These are phyloP conservation scores for Aurifilum marmelostoma DNA, from an alignment of 2,329 filamentous ascomycete genomes.

Conservation along the genomic window DNA sequence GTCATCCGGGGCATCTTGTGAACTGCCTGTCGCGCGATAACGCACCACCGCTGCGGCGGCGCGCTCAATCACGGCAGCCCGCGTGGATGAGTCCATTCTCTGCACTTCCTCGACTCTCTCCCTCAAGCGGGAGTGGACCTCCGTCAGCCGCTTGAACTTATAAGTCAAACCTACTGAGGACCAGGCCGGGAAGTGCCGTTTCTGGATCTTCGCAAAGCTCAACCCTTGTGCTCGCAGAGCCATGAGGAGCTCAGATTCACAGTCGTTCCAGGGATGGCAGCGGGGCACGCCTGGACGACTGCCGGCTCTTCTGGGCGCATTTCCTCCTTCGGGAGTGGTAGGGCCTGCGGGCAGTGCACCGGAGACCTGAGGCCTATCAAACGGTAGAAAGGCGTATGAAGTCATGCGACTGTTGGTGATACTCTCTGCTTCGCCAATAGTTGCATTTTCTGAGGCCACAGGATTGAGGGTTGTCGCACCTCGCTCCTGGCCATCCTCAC, in stretches of 20 bases:
- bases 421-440: not conserved
- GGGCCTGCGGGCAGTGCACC: not conserved
- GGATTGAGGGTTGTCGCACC: too few relatives aligned
- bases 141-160: not conserved
- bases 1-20: not conserved
- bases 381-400: not conserved
- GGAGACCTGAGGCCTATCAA: not conserved
- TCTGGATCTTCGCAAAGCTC: not conserved
- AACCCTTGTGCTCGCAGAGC: not conserved
- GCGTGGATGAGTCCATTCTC: not conserved
- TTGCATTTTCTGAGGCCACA: not conserved
- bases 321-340: not conserved
- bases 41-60: not conserved
- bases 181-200: not conserved
- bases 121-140: not conserved
- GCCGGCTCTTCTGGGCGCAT: not conserved
- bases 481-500: not conserved
- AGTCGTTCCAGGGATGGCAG: not conserved
- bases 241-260: constrained; percentile 9
- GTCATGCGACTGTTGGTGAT: too few relatives aligned
- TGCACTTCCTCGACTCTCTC: not conserved
- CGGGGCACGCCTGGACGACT: not conserved
- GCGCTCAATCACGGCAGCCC: not conserved
- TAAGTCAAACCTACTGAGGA: not conserved
- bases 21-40: not conserved